Base-by-base conservation (phyloP, 768 basidiomycete species). In the Phlebiopsis flavidoalba region DNA sequence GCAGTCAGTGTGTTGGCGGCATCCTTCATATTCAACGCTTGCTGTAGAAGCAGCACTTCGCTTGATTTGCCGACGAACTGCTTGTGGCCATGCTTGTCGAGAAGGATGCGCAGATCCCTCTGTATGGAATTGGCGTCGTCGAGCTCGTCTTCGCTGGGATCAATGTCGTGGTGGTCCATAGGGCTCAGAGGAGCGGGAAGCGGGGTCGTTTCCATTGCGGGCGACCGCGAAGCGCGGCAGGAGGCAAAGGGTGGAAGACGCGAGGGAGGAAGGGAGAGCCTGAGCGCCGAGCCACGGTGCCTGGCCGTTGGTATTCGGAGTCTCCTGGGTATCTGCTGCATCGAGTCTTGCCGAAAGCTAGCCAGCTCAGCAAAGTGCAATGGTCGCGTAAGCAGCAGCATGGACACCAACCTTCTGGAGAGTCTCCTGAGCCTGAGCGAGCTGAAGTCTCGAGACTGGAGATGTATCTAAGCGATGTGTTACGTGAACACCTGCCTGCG, bases 21-120 rank as follows among this genome's bases (percentile, higher is more conserved):
- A 2, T 71, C 66, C 63, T 74, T 76, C 65, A 75, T 64, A 65
- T 76, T 71, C 43, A 74, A 53, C 7, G 75, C 76, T 6, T 73
- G 70, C 53, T 71, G 70, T 14, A 77, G 60, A 31, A 77, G 70
- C 36, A 65, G 65, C 7, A 73, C 64, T 11, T 72, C 70, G 64
- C 74, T 75, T 0, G 75, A 76, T 47, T 74, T 76, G 33, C 75
- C 75, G 47, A 73, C 69, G 64, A 73, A 76, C 11, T 65, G 63
- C 1, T 57, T 50, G 37, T 67, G 60, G 11, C 43, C 49, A 15
- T 60, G 58, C 35, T 51, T 58, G 19, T 69, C 31, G 33, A 47
- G 45, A 1, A 72, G 57, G 4, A 67, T 60, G 22, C 64, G 59
- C 11, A 75, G 54, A 15, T 49, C 46, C 0, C 49, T 59, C 3